A percentile compares a stretch with the other conserved stretches of the same genome.
Evolutionary conservation across 805 yeast species (phyloP).

Genomic region (Wickerhamomyces tratensis): DNA sequence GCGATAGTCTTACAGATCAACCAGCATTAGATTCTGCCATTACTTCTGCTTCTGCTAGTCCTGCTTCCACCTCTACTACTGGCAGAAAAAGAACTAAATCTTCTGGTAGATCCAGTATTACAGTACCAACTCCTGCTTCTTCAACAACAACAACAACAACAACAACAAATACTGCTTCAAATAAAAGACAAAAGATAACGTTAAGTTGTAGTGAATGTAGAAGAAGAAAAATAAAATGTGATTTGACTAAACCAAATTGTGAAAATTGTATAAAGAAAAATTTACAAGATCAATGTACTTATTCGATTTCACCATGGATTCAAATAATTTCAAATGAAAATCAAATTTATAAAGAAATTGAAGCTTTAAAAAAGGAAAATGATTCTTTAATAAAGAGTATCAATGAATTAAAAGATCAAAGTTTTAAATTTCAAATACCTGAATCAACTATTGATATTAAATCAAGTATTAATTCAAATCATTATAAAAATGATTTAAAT

Average conservation of each 20-base stretch:
- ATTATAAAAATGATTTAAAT: too few species aligned
- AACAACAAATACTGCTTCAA: neutral
- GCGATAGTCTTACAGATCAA: too few species aligned
- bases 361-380: slow-evolving; percentile 10
- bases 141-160: too few species aligned
- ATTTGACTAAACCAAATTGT: slow-evolving; percentile 12
- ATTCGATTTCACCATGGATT: slow-evolving; percentile 14
- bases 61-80: too few species aligned
- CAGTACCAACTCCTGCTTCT: too few species aligned
- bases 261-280: slow-evolving; percentile 9
- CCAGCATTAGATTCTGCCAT: too few species aligned
- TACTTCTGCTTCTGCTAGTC: too few species aligned
- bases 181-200: slow-evolving; percentile 11
- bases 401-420: slow-evolving; percentile 4
- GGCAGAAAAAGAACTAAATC: too few species aligned
- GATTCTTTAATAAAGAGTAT: slow-evolving; percentile 9
- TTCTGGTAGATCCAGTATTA: too few species aligned
- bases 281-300: slow-evolving; percentile 6
- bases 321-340: slow-evolving; percentile 12
- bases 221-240: slow-evolving; percentile 15
- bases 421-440: neutral
- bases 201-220: slow-evolving; percentile 12
- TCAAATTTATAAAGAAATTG: slow-evolving; percentile 13
- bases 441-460: too few species aligned
- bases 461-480: too few species aligned